Base-by-base conservation (phyloP, 495 filamentous ascomycete species). In the Aspergillus incahuasiensis region DNA sequence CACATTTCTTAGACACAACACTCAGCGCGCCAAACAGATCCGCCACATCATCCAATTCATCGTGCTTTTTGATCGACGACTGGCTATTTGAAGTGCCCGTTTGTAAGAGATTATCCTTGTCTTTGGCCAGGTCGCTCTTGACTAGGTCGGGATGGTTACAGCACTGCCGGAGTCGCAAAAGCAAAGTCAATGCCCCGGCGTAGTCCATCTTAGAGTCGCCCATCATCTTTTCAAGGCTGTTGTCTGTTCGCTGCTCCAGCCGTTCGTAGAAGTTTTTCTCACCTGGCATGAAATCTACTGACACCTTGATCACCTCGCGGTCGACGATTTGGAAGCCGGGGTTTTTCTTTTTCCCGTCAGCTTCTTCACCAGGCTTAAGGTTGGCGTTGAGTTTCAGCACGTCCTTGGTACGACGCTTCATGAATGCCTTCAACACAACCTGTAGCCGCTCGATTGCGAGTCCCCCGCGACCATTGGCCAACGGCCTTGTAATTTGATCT, bases 391-490 rank as follows among this genome's bases (percentile, higher is more conserved):
- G 77, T 68, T 91, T 96, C 47, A 98, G 71, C 12, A 97, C 87
- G 48, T 97, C 94, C 71, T 98, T 98, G 18, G 91, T 96, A 30
- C 94, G 85, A 11, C 94, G 85, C 72, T 97, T 92, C 95, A 97
- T 97, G 70, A 96, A 92, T 40, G 88, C 89, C 40, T 86, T 88
- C n/a, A 98, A 71, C 43, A 90, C 82, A 50, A 84, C 76, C 55
- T 95, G 90, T 34, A 98, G 74, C 8, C 94, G 84, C 57, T 86
- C 80, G 63, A 98, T 92, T n/a, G 92, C 92, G 48, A 96, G 79
- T 39, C 86, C 86, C 15, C 92, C 95, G 40, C 86, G 84, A 3
- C 90, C 90, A 49, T 88, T 87, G 67, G 88, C 89, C 79, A 98
- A 82, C 9, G 92, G 94, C 16, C 75, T 69, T 28, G 86, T 90